Evolutionary conservation across 305 asterid genomes (phyloP).

Genomic region (Fraxinus sp.): DNA sequence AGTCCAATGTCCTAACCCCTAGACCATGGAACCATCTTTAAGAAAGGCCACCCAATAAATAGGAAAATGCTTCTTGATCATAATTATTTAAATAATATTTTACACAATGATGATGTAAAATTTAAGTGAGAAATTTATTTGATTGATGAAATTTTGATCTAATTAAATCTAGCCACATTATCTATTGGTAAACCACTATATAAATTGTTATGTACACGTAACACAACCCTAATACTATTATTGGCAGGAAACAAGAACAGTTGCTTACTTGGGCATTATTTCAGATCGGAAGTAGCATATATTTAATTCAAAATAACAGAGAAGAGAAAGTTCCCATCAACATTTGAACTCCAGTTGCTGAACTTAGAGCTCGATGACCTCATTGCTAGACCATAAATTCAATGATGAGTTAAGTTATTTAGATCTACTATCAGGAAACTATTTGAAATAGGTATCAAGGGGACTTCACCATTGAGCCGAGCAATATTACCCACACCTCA

Average conservation of each 20-base stretch:
- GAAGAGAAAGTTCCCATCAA: neutral
- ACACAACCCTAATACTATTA: neutral
- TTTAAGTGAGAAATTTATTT: neutral
- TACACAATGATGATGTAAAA: neutral
- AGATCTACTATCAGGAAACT: neutral
- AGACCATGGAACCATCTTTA: constrained; percentile 9
- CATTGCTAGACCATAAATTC: neutral
- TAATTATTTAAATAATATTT: no score
- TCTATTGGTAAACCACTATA: neutral
- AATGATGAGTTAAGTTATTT: neutral
- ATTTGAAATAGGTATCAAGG: neutral
- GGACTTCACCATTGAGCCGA: neutral
- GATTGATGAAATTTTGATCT: neutral
- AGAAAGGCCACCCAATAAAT: neutral
- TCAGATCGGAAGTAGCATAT: neutral
- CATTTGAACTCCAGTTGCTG: neutral
- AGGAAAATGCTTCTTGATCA: neutral
- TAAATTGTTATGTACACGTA: neutral
- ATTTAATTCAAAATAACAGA: neutral
- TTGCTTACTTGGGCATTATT: neutral
- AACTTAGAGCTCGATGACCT: neutral
- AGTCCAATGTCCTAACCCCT: constrained; percentile 26
- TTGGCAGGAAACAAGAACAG: neutral
- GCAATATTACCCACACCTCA: neutral
- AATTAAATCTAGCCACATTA: neutral